phyloP scores from a whole-genome alignment of 805 yeast species.

The Yamadazyma insecticola region DNA sequence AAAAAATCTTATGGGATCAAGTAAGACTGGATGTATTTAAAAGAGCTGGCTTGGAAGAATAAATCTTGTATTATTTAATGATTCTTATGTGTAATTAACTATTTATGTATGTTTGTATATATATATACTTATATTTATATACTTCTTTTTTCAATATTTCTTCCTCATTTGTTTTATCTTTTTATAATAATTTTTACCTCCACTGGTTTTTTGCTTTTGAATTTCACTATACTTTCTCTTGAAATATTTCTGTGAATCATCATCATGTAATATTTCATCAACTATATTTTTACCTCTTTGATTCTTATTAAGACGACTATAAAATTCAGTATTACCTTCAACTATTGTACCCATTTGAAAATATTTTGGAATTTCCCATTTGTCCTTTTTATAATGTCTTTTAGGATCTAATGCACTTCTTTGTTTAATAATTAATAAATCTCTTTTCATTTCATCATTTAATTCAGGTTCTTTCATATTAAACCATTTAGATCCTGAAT shows the following conservation, averaged over 20 bases:
- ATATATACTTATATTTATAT: too few relatives aligned
- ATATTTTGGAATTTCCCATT: constrained; percentile 69
- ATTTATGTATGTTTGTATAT: neutral
- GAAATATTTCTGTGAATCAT: constrained; percentile 67
- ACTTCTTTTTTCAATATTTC: constrained; percentile 26
- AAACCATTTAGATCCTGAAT: constrained; percentile 71
- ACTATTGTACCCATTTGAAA: constrained; percentile 88
- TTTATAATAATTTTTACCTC: constrained; percentile 65
- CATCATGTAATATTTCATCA: constrained; percentile 77
- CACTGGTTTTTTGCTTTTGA: constrained; percentile 56
- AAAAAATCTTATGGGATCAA: constrained; percentile 43
- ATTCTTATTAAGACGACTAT: constrained; percentile 60
- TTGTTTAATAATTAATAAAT: constrained; percentile 72
- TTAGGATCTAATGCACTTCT: constrained; percentile 93
- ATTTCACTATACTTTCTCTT: constrained; percentile 80
- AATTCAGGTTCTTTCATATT: constrained; percentile 71
- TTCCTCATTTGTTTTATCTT: constrained; percentile 58
- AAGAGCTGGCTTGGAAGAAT: constrained; percentile 37
- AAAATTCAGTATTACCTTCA: constrained; percentile 78
- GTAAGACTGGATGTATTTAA: constrained; percentile 49
- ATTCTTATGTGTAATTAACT: neutral
- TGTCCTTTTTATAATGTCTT: constrained; percentile 86
- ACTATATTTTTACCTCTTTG: constrained; percentile 76
- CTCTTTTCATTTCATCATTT: constrained; percentile 70
- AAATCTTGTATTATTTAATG: neutral